Percentiles rank a stretch among this genome's conserved stretches.
phyloP scores from a whole-genome alignment of 108 stramenopile species.

The Conticribra weissflogii region DNA sequence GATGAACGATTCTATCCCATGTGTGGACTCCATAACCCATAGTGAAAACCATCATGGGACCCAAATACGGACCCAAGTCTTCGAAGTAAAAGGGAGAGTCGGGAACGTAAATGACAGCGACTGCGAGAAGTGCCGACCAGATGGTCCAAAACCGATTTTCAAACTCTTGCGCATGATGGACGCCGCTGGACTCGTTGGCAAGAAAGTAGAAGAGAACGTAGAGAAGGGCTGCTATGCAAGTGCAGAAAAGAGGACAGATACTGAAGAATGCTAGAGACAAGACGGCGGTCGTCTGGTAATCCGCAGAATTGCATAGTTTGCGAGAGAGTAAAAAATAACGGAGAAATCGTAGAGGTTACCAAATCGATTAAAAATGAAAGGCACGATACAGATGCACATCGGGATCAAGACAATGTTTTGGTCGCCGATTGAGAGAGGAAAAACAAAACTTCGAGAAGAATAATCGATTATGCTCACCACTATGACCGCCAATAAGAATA shows the following conservation, averaged over 20 bases:
- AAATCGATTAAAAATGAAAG: not conserved
- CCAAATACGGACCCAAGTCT: slow-evolving; percentile 57
- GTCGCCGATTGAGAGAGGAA: too few relatives aligned
- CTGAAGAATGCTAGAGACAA: slow-evolving; percentile 80
- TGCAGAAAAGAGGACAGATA: slow-evolving; percentile 78
- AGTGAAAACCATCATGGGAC: slow-evolving; percentile 65
- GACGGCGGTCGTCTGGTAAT: slow-evolving; percentile 29
- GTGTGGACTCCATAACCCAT: slow-evolving; percentile 84
- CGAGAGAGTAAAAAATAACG: not conserved
- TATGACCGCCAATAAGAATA: slow-evolving; percentile 72
- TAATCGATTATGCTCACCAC: too few relatives aligned
- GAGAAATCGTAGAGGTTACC: slow-evolving; percentile 4
- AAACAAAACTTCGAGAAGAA: too few relatives aligned
- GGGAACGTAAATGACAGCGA: slow-evolving; percentile 79
- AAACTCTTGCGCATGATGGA: slow-evolving; percentile 90
- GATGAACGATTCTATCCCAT: slow-evolving; percentile 87
- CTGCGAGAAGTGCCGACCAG: slow-evolving; percentile 76
- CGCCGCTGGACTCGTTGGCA: slow-evolving; percentile 76
- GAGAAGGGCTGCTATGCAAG: slow-evolving; percentile 69
- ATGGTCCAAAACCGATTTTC: slow-evolving; percentile 96
- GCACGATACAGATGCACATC: too few relatives aligned
- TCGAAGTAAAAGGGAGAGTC: slow-evolving; percentile 87
- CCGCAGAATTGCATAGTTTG: too few relatives aligned
- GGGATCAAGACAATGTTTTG: too few relatives aligned
- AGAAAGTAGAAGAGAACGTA: slow-evolving; percentile 86